Evolutionary conservation across 2,329 filamentous ascomycete genomes (phyloP).

Genomic region (Exophiala sp.): DNA sequence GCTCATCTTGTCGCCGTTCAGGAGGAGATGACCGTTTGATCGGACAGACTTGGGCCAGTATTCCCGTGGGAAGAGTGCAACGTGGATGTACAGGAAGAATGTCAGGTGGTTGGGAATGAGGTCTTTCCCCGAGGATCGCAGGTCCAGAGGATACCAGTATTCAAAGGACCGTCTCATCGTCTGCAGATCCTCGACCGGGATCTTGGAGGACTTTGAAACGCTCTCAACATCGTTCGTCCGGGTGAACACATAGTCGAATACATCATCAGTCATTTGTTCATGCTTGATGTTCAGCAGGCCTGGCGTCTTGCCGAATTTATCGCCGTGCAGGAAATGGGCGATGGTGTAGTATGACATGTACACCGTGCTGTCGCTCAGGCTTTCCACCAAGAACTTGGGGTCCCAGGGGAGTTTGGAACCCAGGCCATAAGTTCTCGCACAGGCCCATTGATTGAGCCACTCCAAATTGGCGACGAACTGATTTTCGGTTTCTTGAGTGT

Average conservation of each 20-base stretch:
- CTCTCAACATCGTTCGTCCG: slow-evolving; percentile 64
- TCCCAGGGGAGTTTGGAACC: slow-evolving; percentile 96
- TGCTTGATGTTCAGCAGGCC: slow-evolving; percentile 64
- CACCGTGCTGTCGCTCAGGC: slow-evolving; percentile 82
- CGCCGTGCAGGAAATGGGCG: slow-evolving; percentile 64
- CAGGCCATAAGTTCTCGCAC: slow-evolving; percentile 81
- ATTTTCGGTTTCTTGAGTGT: slow-evolving; percentile 68
- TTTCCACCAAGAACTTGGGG: slow-evolving; percentile 81
- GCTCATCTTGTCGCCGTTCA: slow-evolving; percentile 98
- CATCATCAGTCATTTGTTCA: slow-evolving; percentile 87
- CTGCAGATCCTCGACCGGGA: slow-evolving; percentile 66
- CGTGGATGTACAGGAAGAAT: slow-evolving; percentile 90
- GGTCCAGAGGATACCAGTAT: slow-evolving; percentile 93
- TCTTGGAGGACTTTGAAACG: slow-evolving; percentile 59
- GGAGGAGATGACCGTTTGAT: slow-evolving; percentile 83
- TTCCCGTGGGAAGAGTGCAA: slow-evolving; percentile 78
- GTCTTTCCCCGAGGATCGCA: slow-evolving; percentile 86
- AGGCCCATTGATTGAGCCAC: slow-evolving; percentile 96
- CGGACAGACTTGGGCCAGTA: slow-evolving; percentile 86
- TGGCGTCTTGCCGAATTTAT: slow-evolving; percentile 72
- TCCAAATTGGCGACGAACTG: slow-evolving; percentile 77
- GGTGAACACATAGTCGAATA: slow-evolving; percentile 94
- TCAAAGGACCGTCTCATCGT: slow-evolving; percentile 85
- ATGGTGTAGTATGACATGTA: slow-evolving; percentile 65
- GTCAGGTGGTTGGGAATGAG: slow-evolving; percentile 90